Base-by-base conservation (phyloP, 2,329 filamentous ascomycete genomes). In the Phialemoniopsis sp. region DNA sequence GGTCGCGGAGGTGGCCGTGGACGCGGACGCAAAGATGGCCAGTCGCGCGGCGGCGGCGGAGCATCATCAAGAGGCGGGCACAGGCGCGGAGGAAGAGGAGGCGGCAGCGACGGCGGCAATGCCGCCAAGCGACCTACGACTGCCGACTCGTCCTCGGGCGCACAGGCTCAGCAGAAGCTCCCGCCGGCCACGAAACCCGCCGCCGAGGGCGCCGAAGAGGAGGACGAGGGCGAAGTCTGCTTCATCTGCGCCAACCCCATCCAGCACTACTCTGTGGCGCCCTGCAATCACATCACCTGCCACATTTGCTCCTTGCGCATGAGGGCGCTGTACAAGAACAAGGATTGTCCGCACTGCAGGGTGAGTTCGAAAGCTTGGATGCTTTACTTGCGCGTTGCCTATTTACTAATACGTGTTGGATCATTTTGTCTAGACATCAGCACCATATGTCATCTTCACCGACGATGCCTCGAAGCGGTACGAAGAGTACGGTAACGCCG, bases 191-290 rank as follows among this genome's bases (percentile, higher is more conserved):
- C 47, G 29, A 34, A 50, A 28, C 34, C 56, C 17, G 46, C 39
- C 15, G 41, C 41, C 2, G 43, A 46, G 19, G 56, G 51, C 36
- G 56, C 62, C 44, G 68, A 63, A 4, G 77, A 77, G 35, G 77
- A 76, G 19, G 76, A 74, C 17, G 85, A 89, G 40, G 83, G 74
- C 18, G 89, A 96, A 46, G 78, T 96, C 45, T 98, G 93, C 77
- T 97, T 97, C 65, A 98, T 98, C 56, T 98, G 93, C 64, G 91
- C 93, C 41, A 95, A 90, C 48, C 80, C 84, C 3, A 84, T 98
- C 35, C 80, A 86, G 36, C 89, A 97, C 67, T 82, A 88, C 52
- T 86, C 90, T 9, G 81, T 98, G 48, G 82, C 90, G 26, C 91
- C 93, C 15, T 98, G 93, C 66, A 97, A 96, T 62, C 93, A 98